Evolutionary conservation across 345 rosid species (phyloP).

Genomic region (Syzygium aqueum): DNA sequence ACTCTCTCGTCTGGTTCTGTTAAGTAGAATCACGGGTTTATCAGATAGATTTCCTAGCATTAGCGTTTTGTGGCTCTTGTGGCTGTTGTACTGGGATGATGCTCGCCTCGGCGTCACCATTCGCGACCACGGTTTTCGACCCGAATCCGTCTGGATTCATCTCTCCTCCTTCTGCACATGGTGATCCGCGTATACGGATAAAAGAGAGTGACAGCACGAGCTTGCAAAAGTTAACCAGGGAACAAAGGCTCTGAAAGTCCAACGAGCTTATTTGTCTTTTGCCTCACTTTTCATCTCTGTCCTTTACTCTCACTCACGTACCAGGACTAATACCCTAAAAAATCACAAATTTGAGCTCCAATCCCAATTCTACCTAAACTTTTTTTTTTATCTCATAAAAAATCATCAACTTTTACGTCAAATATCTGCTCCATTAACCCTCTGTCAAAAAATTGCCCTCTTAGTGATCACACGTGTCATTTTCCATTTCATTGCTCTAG

Average conservation of each 20-base stretch:
- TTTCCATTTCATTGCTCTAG: too few relatives aligned
- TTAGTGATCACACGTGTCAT: too few relatives aligned
- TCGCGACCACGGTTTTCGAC: background rate
- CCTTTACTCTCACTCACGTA: background rate
- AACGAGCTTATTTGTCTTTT: background rate
- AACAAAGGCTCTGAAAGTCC: background rate
- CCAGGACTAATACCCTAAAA: too few relatives aligned
- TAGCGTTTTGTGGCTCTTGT: background rate
- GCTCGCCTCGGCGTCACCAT: background rate
- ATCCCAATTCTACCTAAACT: too few relatives aligned
- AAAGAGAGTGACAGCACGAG: background rate
- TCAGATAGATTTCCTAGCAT: background rate
- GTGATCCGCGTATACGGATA: background rate
- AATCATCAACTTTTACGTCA: too few relatives aligned
- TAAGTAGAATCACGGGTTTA: background rate
- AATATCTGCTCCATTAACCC: too few relatives aligned
- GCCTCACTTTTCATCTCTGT: background rate
- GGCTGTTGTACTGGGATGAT: background rate
- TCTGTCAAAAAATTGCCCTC: too few relatives aligned
- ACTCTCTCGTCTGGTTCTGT: background rate
- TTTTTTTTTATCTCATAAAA: too few relatives aligned
- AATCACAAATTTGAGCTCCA: too few relatives aligned
- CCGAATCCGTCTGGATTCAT: background rate
- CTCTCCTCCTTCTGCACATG: background rate
- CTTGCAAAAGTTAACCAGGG: background rate